A percentile compares a stretch with the other conserved stretches of the same genome.
Conservation (phyloP, 106 monocot species). For the Chionographis japonica region DNA sequence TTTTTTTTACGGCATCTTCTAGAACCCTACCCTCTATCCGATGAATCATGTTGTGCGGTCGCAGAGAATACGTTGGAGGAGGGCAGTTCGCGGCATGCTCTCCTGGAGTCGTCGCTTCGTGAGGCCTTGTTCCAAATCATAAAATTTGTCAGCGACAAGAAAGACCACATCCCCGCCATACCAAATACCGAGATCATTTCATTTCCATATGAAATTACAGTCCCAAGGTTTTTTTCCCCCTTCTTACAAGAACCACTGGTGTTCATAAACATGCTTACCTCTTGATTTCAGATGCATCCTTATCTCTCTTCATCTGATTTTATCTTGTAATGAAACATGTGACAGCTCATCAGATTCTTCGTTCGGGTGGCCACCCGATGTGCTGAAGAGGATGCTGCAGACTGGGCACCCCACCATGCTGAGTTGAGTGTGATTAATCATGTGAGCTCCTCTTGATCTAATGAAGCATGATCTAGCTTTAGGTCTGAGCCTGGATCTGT, state of each 20-base stretch:
- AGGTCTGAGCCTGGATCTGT: no score
- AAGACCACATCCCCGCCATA: slow-evolving; percentile 81
- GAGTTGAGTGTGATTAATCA: slow-evolving; percentile 19
- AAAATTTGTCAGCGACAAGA: slow-evolving; percentile 91
- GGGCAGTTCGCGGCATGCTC: slow-evolving; percentile 42
- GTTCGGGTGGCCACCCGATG: slow-evolving; percentile 61
- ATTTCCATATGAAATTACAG: slow-evolving; percentile 83
- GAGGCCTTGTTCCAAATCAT: slow-evolving; percentile 92
- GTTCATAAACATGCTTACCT: background rate
- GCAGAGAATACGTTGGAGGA: slow-evolving; percentile 51
- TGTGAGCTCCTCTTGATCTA: no score
- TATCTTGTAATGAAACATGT: slow-evolving; percentile 19
- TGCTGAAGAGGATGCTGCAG: slow-evolving; percentile 89
- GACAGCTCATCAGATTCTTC: slow-evolving; percentile 86
- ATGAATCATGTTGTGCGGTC: slow-evolving; percentile 1
- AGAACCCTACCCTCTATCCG: no score
- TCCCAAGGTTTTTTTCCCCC: slow-evolving; percentile 59
- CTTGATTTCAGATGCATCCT: background rate
- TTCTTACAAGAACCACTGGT: background rate
- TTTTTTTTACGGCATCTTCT: background rate
- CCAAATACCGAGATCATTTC: slow-evolving; percentile 70
- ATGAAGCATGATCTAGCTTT: no score
- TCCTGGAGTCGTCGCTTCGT: slow-evolving; percentile 66
- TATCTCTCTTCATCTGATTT: slow-evolving; percentile 3
- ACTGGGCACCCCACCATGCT: slow-evolving; percentile 86